Evolutionary conservation across 129 eudicot genomes (phyloP).

Genomic region (Sambucus nigra): DNA sequence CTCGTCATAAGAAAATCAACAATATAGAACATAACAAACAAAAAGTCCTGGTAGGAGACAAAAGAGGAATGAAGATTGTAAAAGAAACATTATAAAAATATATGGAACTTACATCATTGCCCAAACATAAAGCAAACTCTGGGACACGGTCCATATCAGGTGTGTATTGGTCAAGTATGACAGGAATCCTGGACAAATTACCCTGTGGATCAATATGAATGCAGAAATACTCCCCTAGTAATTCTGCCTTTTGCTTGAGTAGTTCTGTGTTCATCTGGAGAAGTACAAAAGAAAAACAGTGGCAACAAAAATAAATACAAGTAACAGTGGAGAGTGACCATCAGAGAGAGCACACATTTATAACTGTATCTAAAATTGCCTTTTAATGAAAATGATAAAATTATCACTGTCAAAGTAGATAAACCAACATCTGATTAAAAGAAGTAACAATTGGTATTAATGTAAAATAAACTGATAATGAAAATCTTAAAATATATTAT

Average conservation of each 20-base stretch:
- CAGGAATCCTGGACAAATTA: slow-evolving; percentile 85
- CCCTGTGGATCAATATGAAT: slow-evolving; percentile 61
- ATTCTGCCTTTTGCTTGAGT: slow-evolving; percentile 57
- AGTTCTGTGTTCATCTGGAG: slow-evolving; percentile 66
- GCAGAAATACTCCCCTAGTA: slow-evolving; percentile 83
- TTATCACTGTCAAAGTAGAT: no score
- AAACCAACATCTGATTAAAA: no score
- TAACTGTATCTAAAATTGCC: no score
- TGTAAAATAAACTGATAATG: no score
- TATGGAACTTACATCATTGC: slow-evolving; percentile 78
- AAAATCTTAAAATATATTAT: no score
- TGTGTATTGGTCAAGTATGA: slow-evolving; percentile 83
- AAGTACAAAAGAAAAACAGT: slow-evolving; percentile 15
- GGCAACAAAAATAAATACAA: no score
- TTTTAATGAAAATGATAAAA: no score
- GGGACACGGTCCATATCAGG: slow-evolving; percentile 99
- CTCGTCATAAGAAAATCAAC: neutral
- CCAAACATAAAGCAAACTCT: slow-evolving; percentile 75
- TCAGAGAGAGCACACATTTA: no score
- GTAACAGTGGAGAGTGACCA: no score
- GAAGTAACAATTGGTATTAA: no score
- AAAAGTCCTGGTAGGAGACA: neutral
- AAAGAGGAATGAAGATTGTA: neutral
- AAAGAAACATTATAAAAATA: neutral
- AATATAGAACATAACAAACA: no score